Percentiles rank a stretch among this genome's conserved stretches.
phyloP scores from a whole-genome alignment of 2,329 filamentous ascomycete genomes.

The Helotiales sp. region DNA sequence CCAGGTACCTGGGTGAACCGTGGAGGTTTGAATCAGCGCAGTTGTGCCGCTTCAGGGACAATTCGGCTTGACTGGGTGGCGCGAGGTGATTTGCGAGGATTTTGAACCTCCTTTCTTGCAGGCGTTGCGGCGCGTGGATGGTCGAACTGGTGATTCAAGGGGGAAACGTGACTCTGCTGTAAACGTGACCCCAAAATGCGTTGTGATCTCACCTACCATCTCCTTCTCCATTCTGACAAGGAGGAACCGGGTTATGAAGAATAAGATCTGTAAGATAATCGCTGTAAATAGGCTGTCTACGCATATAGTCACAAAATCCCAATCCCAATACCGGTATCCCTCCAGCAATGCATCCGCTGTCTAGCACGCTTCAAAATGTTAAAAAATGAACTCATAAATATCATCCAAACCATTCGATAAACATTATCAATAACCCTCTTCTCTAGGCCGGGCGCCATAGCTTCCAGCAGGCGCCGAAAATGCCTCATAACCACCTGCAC shows the following conservation, averaged over 20 bases:
- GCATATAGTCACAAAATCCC: not conserved
- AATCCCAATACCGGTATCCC: not conserved
- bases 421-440: not conserved
- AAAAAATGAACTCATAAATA: not conserved
- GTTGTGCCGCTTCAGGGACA: not conserved
- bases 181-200: not conserved
- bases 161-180: not conserved
- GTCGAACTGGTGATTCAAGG: too few species aligned
- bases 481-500: conserved; percentile 16
- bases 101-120: not conserved
- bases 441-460: not conserved
- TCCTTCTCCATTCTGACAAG: not conserved
- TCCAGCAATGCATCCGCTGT: not conserved
- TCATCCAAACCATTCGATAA: not conserved
- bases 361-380: not conserved
- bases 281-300: not conserved
- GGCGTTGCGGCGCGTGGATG: too few species aligned
- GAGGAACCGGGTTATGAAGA: not conserved
- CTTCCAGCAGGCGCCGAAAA: not conserved
- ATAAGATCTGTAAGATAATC: not conserved
- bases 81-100: not conserved
- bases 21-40: not conserved
- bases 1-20: not conserved
- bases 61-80: not conserved
- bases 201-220: not conserved